A percentile compares a stretch with the other conserved stretches of the same genome.
Evolutionary conservation across 768 basidiomycete genomes (phyloP).

Genomic region (Calocybe indica): DNA sequence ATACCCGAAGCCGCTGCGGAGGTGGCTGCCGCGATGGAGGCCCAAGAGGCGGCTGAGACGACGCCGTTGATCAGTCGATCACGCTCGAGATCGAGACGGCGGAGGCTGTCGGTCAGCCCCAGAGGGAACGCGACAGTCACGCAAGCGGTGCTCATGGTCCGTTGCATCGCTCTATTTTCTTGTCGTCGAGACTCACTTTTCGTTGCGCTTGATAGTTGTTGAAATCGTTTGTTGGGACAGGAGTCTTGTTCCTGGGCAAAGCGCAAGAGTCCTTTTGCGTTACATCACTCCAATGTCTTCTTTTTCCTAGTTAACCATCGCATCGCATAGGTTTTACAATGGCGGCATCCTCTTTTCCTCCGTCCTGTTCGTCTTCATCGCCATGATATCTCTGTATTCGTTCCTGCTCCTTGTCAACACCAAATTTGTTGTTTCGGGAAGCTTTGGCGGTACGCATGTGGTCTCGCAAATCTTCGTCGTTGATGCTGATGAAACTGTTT

Average conservation of each 20-base stretch:
- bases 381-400: conserved; percentile 83
- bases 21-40: conserved; percentile 8
- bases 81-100: conserved; percentile 48
- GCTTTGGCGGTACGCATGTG: conserved; percentile 75
- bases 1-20: conserved; percentile 14
- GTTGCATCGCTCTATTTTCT: conserved; percentile 11
- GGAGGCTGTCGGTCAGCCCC: conserved; percentile 48
- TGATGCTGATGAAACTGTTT: neutral
- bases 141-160: conserved; percentile 90
- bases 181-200: conserved; percentile 1
- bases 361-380: conserved; percentile 73
- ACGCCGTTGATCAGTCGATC: conserved; percentile 52
- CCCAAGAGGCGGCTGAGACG: conserved; percentile 36
- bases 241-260: conserved; percentile 92
- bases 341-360: conserved; percentile 90
- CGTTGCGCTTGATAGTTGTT: conserved; percentile 48
- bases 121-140: conserved; percentile 86
- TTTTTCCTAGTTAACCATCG: conserved; percentile 2
- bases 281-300: neutral
- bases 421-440: conserved; percentile 84
- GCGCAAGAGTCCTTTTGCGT: conserved; percentile 47
- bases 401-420: conserved; percentile 88
- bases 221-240: conserved; percentile 94
- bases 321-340: conserved; percentile 72
- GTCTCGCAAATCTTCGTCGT: neutral